Conservation (phyloP, 345 rosid species). For the Syzygium aqueum region DNA sequence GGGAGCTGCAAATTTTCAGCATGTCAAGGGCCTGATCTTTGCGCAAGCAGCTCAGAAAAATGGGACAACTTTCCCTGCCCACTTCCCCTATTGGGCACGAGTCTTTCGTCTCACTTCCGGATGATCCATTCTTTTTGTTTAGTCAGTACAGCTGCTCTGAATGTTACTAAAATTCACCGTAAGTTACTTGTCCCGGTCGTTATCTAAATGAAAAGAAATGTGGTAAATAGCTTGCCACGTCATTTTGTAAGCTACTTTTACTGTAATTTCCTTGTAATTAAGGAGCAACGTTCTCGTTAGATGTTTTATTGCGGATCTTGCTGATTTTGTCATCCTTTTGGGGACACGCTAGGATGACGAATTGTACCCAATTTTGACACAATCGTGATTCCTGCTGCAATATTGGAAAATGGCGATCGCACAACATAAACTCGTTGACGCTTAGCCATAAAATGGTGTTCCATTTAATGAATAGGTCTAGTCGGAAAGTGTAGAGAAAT, state of each 20-base stretch:
- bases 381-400: no score
- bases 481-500: no score
- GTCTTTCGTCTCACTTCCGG: not conserved
- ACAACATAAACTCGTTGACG: not conserved
- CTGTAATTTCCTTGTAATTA: not conserved
- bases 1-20: not conserved
- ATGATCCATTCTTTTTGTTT: not conserved
- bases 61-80: not conserved
- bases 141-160: not conserved
- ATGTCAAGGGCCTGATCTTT: not conserved
- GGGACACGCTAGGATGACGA: not conserved
- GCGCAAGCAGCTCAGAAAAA: not conserved
- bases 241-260: not conserved
- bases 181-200: not conserved
- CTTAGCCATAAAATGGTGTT: not conserved
- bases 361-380: no score
- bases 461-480: not conserved
- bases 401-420: not conserved
- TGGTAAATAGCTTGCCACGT: not conserved
- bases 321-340: not conserved
- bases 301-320: not conserved
- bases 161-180: not conserved
- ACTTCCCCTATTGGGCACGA: not conserved
- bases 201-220: not conserved
- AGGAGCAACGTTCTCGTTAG: not conserved